A percentile compares a stretch with the other conserved stretches of the same genome.
phyloP scores from a whole-genome alignment of 2,329 filamentous ascomycete genomes.

The Teratosphaeria epicoccoides region DNA sequence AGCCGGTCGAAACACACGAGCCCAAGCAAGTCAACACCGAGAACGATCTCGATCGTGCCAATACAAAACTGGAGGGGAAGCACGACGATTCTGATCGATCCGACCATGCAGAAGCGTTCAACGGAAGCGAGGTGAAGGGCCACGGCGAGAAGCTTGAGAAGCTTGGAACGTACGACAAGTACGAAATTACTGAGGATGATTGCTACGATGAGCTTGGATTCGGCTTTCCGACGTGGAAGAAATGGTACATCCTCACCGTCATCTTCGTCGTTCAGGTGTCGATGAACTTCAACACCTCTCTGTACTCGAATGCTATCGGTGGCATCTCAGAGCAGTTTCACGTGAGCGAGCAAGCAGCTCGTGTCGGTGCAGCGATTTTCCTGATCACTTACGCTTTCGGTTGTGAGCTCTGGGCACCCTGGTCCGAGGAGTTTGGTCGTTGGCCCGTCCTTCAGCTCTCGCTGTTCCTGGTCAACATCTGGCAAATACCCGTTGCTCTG shows the following conservation, averaged over 20 bases:
- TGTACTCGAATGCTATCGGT: constrained; percentile 43
- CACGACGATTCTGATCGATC: constrained; percentile 10
- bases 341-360: constrained; percentile 38
- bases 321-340: constrained; percentile 37
- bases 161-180: constrained; percentile 32
- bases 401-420: constrained; percentile 43
- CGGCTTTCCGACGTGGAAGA: constrained; percentile 39
- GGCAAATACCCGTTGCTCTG: constrained; percentile 40
- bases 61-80: constrained; percentile 19
- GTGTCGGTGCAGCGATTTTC: constrained; percentile 40
- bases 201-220: constrained; percentile 42
- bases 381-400: constrained; percentile 43
- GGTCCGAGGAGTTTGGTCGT: constrained; percentile 45
- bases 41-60: constrained; percentile 17
- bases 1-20: constrained; percentile 10
- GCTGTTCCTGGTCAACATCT: constrained; percentile 45
- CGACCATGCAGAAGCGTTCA: constrained; percentile 8
- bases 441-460: constrained; percentile 42
- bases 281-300: constrained; percentile 50
- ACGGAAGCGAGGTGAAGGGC: constrained; percentile 2
- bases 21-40: constrained; percentile 15
- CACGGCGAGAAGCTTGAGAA: constrained; percentile 16
- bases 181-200: constrained; percentile 39
- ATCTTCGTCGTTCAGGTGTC: constrained; percentile 46
- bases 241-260: constrained; percentile 43